Conservation (phyloP, 495 filamentous ascomycete species). For the Neurospora sublineolata region DNA sequence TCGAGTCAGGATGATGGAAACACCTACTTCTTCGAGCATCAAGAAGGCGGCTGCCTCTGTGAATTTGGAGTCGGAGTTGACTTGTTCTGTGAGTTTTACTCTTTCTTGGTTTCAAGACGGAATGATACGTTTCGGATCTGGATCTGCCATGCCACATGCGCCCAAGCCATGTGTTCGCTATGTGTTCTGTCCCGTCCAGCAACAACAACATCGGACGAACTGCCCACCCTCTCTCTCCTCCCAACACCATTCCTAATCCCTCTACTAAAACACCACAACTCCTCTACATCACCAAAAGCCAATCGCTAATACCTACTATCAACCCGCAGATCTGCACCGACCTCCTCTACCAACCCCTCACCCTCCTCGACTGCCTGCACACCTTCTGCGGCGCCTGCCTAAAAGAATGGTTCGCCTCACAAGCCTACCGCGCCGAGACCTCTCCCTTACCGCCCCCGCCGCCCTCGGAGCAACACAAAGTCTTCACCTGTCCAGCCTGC, state of each 20-base stretch:
- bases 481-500: slow-evolving; percentile 86
- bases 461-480: slow-evolving; percentile 27
- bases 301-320: not conserved
- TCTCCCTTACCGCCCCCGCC: slow-evolving; percentile 31
- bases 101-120: not conserved
- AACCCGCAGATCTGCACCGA: slow-evolving; percentile 83
- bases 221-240: not conserved
- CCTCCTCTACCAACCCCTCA: slow-evolving; percentile 87
- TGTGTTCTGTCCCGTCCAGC: not conserved
- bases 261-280: not conserved
- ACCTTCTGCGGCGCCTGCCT: slow-evolving; percentile 92
- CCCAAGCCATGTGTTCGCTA: not conserved
- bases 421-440: slow-evolving; percentile 35
- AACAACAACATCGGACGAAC: not conserved
- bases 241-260: not conserved
- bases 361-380: slow-evolving; percentile 93
- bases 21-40: not conserved
- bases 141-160: not conserved
- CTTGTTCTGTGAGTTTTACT: slow-evolving; percentile 62
- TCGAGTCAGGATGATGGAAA: not conserved
- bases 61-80: slow-evolving; percentile 80
- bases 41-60: slow-evolving; percentile 14
- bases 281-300: not conserved
- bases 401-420: slow-evolving; percentile 81
- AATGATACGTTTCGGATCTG: not conserved